Base-by-base conservation (phyloP, 805 yeast genomes). In the Starmerella asiatica region DNA sequence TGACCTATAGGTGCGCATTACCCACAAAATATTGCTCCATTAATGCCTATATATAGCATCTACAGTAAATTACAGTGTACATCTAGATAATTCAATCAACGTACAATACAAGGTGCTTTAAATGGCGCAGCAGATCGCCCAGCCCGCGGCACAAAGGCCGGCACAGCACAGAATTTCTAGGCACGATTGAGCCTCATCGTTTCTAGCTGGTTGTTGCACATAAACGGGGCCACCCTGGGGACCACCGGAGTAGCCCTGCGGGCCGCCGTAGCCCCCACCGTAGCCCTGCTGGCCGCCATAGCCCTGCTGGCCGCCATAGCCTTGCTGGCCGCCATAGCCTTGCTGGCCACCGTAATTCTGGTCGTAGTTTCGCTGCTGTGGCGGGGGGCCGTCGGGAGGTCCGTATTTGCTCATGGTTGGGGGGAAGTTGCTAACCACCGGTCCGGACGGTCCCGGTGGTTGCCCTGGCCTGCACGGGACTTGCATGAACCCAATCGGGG, bases 141-240 rank as follows among this genome's bases (percentile, higher is more conserved):
- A 40, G 32, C 58, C 60, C 26, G 26, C 26, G 24, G 60, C 61
- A 28, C 61, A 57, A n/a, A 52, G 42, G 12, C 62, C 61, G 26
- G 26, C 26, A 32, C 60, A 56, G 49, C 60, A 57, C 42, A 57
- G 53, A 28, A 50, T 54, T 36, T 36, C 50, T 41, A 50, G 47
- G 37, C 50, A 42, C 28, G 45, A 36, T 21, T 29, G 27, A 39
- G 3, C 38, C 31, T 18, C 30, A 37, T 14, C 21, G 40, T 15
- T 29, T 34, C 9, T 18, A 24, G 19, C 30, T 18, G 26, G 26
- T 11, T 23, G 26, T 23, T 23, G 26, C 7, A 23, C 26, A 11
- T 23, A 23, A 11, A 11, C 11, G 11, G 26, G 26, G 26, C 26
- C 26, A 23, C 26, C 26, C 15, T 27, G 30, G 30, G 23, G 15